Evolutionary conservation across 257 asterid species (phyloP), one percentile per base, ranked within the genome.

Genomic region (Schizonepeta tenuifolia): DNA sequence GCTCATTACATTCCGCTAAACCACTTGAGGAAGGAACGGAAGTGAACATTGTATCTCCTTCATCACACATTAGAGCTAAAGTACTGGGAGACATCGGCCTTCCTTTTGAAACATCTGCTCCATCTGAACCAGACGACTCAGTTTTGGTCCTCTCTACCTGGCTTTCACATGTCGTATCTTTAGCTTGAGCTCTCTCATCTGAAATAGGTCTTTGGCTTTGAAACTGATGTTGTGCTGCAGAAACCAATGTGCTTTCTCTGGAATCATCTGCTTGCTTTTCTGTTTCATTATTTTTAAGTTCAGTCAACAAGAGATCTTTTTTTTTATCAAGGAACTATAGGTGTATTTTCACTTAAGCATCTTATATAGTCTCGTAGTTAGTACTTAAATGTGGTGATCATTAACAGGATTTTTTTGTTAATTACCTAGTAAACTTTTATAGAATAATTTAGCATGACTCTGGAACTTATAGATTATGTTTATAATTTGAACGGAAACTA

Each of bases 71-170:
- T 75, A 95, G 85, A 69, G 99, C 99, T 81, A 92, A 82, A 20
- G 98, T 95, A 78, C 96, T 92, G 13, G 98, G 99, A 64, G 99
- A 95, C 95, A 86, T 83, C 38, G 98, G 95, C 76, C 95, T 80
- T 76, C 85, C 82, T 84, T 83, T 87, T 47, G 96, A 76, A 61
- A 77, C 75, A 74, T 86, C 94, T 68, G 83, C 84, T 85, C 84
- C 83, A 85, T 84, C 89, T 31, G 85, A 87, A 85, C 80, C 74
- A 69, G 89, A 78, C 50, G 82, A 88, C 59, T 85, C 91, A 9
- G 74, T 38, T 63, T 76, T 74, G 65, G 76, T 60, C 76, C 80
- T 85, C 69, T 81, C 91, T 26, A 65, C 74, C 75, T 72, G 86
- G 72, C 75, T 86, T 66, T 83, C 86, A 51, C 50, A 62, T 26